Evolutionary conservation across 2,329 filamentous ascomycete genomes (phyloP), one percentile per base, ranked within the genome.

Genomic region (Mycocentrospora acerina): DNA sequence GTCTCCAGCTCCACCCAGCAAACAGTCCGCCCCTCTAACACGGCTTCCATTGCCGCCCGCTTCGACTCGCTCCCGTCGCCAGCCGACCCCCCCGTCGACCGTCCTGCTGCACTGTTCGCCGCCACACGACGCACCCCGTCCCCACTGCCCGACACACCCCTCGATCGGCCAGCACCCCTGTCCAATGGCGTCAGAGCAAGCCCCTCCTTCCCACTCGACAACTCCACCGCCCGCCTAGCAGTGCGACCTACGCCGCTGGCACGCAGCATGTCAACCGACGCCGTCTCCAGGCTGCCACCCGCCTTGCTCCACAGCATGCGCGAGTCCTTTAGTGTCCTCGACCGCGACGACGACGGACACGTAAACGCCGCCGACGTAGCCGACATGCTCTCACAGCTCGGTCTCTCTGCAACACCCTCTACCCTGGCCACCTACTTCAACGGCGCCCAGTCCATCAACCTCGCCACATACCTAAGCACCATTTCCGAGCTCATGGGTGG

Each of bases 281-380:
- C 58, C 12, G 72, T 90, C 29, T 83, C 84, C 3, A 85, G 87
- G 58, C 71, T 97, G 28, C 86, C 91, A 25, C 83, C 88, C 2
- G 77, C 87, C 3, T 88, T 96, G 55, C 82, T 96, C 24, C 82
- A 90, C 58, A 88, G 88, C 55, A 80, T 98, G 69, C 82, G 93
- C 44, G 91, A 97, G 63, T 89, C 86, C 0, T 98, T 97, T 67
- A 88, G 94, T 67, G 90, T 96, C 42, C 77, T 98, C 31, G 93
- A 97, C 67, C 80, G 88, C 44, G 85, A 93, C 67, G 90, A 89
- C 59, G 89, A 93, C 59, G 90, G 91, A 13, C 74, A 80, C 34
- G 84, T 98, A 45, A 86, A 85, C 51, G 79, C 86, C 42, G 86
- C 91, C 15, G 89, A 95, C 63, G 83, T 98, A 4, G 82, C 82